These are phyloP conservation scores for Tylopilus subfusipes DNA, from an alignment of 768 basidiomycete species.

Conservation along the genomic window DNA sequence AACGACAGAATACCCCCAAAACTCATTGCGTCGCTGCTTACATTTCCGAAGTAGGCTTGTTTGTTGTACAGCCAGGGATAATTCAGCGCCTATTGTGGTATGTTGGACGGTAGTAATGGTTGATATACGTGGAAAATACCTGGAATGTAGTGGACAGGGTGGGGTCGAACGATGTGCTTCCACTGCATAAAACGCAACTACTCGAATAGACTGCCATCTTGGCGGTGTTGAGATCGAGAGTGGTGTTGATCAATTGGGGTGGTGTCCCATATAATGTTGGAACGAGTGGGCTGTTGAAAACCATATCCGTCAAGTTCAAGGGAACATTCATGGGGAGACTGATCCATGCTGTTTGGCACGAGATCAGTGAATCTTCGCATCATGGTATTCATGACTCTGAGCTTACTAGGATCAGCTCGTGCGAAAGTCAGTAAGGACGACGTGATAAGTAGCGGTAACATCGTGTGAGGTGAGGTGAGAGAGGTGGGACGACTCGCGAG, in stretches of 20 bases:
- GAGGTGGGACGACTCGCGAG: not conserved
- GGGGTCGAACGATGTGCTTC: conserved; percentile 16
- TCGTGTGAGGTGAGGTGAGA: not conserved
- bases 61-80: conserved; percentile 14
- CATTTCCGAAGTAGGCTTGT: conserved; percentile 7
- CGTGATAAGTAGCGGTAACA: not conserved
- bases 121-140: not conserved
- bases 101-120: not conserved
- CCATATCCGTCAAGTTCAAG: conserved; percentile 4
- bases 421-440: not conserved
- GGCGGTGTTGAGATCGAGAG: conserved; percentile 15
- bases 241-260: conserved; percentile 14
- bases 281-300: conserved; percentile 17
- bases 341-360: conserved; percentile 14
- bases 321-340: conserved; percentile 15
- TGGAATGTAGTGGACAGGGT: conserved; percentile 13
- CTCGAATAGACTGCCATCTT: conserved; percentile 21
- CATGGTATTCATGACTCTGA: not conserved
- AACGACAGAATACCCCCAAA: conserved; percentile 15
- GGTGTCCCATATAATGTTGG: conserved; percentile 17
- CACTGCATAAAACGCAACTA: conserved; percentile 19
- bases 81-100: conserved; percentile 2
- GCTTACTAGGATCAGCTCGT: not conserved
- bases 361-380: not conserved
- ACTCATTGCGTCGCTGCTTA: conserved; percentile 13